phyloP scores from a whole-genome alignment of 768 basidiomycete genomes.

The Boletus sp. region DNA sequence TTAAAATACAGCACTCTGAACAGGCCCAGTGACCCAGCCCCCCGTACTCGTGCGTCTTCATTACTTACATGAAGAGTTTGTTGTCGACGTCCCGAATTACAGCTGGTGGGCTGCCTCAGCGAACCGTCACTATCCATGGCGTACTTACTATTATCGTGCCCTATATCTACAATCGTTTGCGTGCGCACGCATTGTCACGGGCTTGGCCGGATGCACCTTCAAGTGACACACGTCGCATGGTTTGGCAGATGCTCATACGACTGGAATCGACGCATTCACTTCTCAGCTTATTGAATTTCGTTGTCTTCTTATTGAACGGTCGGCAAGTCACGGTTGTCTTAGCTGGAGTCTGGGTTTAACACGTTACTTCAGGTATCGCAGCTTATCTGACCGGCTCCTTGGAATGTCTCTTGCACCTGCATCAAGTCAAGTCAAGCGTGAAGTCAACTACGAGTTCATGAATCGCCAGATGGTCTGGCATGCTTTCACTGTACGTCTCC shows the following conservation, averaged over 20 bases:
- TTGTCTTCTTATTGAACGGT: conserved; percentile 83
- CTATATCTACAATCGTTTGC: conserved; percentile 74
- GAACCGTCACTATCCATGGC: conserved; percentile 63
- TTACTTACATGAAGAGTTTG: not conserved
- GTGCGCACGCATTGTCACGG: conserved; percentile 69
- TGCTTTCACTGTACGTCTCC: conserved; percentile 79
- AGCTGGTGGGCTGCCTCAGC: conserved; percentile 67
- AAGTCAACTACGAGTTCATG: conserved; percentile 98
- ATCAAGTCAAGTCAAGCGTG: conserved; percentile 62
- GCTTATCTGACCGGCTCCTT: conserved; percentile 75
- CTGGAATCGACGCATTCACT: conserved; percentile 66
- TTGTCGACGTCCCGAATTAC: conserved; percentile 1
- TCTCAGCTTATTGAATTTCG: conserved; percentile 69
- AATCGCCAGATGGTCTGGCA: conserved; percentile 99
- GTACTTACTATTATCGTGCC: conserved; percentile 70
- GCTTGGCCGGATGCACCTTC: conserved; percentile 92
- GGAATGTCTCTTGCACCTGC: conserved; percentile 72
- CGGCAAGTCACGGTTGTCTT: conserved; percentile 46
- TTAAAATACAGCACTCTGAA: conserved; percentile 50
- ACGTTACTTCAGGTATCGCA: conserved; percentile 66
- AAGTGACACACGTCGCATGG: conserved; percentile 65
- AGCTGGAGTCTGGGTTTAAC: conserved; percentile 1
- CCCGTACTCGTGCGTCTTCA: conserved; percentile 24
- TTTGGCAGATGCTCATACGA: conserved; percentile 66
- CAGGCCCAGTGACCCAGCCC: not conserved